Evolutionary conservation across 805 yeast species (phyloP), one percentile per base, ranked within the genome.

Genomic region (Monosporozyma solicola): DNA sequence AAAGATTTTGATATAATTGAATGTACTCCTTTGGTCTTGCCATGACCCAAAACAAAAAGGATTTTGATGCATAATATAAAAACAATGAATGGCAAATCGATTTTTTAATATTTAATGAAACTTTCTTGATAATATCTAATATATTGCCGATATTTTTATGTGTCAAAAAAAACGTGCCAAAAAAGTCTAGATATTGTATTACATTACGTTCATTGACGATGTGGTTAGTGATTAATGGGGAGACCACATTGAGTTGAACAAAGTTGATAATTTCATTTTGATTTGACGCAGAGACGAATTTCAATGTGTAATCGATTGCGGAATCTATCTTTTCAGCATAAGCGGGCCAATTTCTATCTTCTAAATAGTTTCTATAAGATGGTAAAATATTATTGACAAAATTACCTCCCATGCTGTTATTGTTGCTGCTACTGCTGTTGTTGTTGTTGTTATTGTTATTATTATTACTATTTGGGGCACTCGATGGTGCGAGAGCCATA

Each of bases 211-310:
- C 77, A 32, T 67, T 68, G 3, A 64, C 54, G 31, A 70, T 58
- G 47, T 74, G 78, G 33, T 66, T 70, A 33, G 69, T 57, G 22
- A 55, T 48, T 11, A 65, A 48, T 13, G 66, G 68, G 22, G 54
- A 55, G 7, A 62, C 29, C 16, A 67, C 56, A 31, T 55, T 57
- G 11, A 50, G 10, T 31, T 54, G 51, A 22, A 50, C 68, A 60
- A 71, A 75, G 5, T 66, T 65, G 46, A 65, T 69, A 53, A 66
- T 74, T 41, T 77, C 79, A 0, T 49, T 48, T 41, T 76, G 72
- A 58, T 80, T 78, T 2, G 82, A 66, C 13, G 81, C 78, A 1
- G 82, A 75, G 8, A 78, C 49, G 59, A 69, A 80, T 41, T 72
- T 64, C 33, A 75, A 57, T 6, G 80, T 64, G 24, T 70, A 64